phyloP scores from a whole-genome alignment of 305 asterid species.

The Solanum hybrid region DNA sequence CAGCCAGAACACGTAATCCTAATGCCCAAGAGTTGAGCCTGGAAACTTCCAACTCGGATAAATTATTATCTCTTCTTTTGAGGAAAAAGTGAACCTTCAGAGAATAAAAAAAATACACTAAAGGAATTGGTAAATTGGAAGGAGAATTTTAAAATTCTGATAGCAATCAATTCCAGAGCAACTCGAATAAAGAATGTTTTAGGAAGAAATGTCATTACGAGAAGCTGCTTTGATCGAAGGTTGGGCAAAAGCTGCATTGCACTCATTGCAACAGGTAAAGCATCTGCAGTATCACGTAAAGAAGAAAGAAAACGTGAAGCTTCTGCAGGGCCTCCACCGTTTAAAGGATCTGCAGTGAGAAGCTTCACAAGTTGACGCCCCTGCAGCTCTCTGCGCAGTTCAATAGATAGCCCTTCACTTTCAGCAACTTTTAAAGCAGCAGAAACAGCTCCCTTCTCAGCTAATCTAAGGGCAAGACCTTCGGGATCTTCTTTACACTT shows the following conservation, averaged over 20 bases:
- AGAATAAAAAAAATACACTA: background rate
- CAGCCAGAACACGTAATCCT: slow-evolving; percentile 95
- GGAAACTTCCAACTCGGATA: slow-evolving; percentile 79
- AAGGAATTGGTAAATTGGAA: background rate
- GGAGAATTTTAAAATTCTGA: background rate
- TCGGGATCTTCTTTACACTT: slow-evolving; percentile 96
- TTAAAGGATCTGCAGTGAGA: slow-evolving; percentile 91
- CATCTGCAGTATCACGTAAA: slow-evolving; percentile 85
- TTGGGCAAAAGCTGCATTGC: slow-evolving; percentile 99
- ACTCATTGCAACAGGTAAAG: slow-evolving; percentile 96
- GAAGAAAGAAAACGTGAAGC: slow-evolving; percentile 98
- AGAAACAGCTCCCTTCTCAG: slow-evolving; percentile 96
- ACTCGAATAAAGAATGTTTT: background rate
- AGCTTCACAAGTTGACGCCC: slow-evolving; percentile 99
- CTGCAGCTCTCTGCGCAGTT: slow-evolving; percentile 92
- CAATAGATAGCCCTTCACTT: slow-evolving; percentile 88
- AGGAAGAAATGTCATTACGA: slow-evolving; percentile 42
- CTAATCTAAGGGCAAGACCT: slow-evolving; percentile 97
- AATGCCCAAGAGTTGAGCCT: slow-evolving; percentile 95
- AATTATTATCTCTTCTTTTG: slow-evolving; percentile 85
- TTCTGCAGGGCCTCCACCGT: slow-evolving; percentile 99
- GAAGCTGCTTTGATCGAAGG: slow-evolving; percentile 96
- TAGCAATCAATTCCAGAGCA: background rate
- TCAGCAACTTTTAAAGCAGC: slow-evolving; percentile 95
- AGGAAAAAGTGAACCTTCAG: slow-evolving; percentile 95